phyloP scores from a whole-genome alignment of 176 grass and related monocot genomes.

The Raddia guianensis region DNA sequence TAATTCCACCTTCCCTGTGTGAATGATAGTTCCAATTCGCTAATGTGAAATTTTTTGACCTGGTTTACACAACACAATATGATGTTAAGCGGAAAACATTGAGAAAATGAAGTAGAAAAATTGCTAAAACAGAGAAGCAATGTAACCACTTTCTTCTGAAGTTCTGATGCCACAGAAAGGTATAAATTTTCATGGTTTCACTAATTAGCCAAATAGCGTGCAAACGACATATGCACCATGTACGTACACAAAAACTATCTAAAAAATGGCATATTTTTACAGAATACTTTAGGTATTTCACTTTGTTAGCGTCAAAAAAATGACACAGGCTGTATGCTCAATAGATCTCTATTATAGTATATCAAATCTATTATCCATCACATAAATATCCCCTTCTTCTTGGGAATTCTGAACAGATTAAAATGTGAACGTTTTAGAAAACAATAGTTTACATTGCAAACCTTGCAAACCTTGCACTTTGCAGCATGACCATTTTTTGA shows the following conservation, averaged over 20 bases:
- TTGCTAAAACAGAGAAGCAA: neutral
- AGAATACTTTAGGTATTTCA: neutral
- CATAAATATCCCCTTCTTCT: neutral
- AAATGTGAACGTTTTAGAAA: neutral
- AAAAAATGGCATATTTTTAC: neutral
- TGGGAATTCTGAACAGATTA: too few species aligned
- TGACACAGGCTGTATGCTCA: neutral
- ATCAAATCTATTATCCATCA: neutral
- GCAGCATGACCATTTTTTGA: neutral
- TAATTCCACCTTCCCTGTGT: slow-evolving; percentile 98
- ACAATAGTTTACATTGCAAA: neutral
- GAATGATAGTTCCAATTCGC: slow-evolving; percentile 89
- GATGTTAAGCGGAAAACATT: slow-evolving; percentile 30
- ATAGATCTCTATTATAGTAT: neutral
- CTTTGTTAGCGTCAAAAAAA: neutral
- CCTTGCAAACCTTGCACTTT: neutral
- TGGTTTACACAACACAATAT: slow-evolving; percentile 51
- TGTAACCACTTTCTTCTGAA: neutral
- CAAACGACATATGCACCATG: neutral
- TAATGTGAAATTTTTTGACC: slow-evolving; percentile 84
- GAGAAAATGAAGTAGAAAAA: slow-evolving; percentile 10
- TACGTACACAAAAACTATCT: neutral
- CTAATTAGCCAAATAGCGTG: neutral
- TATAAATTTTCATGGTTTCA: neutral
- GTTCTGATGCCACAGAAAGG: slow-evolving; percentile 2